A percentile compares a stretch with the other conserved stretches of the same genome.
Evolutionary conservation across 129 eudicot genomes (phyloP).

Genomic region (Lonicera japonica): DNA sequence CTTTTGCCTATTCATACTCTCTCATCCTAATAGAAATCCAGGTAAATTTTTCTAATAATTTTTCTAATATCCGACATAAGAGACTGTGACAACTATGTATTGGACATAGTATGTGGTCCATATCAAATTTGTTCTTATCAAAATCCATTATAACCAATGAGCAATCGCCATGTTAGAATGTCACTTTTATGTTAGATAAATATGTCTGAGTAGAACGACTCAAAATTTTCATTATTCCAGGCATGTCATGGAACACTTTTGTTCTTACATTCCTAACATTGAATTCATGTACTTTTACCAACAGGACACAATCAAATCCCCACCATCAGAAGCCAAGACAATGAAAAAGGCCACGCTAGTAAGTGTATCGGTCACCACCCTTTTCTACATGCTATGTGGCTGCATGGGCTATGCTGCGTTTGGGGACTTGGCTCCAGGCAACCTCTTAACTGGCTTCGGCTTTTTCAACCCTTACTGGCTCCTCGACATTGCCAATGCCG

Average conservation of each 20-base stretch:
- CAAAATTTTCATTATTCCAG: background rate
- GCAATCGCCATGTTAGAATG: no score
- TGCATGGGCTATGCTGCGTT: conserved; percentile 96
- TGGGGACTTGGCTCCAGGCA: conserved; percentile 88
- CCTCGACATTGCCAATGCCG: conserved; percentile 88
- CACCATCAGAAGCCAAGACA: conserved; percentile 90
- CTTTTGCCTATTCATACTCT: conserved; percentile 98
- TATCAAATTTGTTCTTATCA: no score
- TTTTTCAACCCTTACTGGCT: conserved; percentile 97
- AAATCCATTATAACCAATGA: no score
- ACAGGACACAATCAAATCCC: conserved; percentile 89
- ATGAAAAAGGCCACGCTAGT: conserved; percentile 84
- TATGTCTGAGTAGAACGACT: no score
- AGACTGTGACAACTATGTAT: no score
- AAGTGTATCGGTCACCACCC: conserved; percentile 71
- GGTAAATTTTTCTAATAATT: conserved; percentile 41
- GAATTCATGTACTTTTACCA: background rate
- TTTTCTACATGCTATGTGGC: conserved; percentile 97
- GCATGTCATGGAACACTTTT: background rate
- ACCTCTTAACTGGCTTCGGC: conserved; percentile 98
- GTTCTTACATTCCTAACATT: background rate
- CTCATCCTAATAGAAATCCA: conserved; percentile 95
- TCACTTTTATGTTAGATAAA: no score
- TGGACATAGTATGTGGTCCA: no score
- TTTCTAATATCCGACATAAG: no score